phyloP scores from a whole-genome alignment of 2,329 filamentous ascomycete species.

The Ascochyta lentis region DNA sequence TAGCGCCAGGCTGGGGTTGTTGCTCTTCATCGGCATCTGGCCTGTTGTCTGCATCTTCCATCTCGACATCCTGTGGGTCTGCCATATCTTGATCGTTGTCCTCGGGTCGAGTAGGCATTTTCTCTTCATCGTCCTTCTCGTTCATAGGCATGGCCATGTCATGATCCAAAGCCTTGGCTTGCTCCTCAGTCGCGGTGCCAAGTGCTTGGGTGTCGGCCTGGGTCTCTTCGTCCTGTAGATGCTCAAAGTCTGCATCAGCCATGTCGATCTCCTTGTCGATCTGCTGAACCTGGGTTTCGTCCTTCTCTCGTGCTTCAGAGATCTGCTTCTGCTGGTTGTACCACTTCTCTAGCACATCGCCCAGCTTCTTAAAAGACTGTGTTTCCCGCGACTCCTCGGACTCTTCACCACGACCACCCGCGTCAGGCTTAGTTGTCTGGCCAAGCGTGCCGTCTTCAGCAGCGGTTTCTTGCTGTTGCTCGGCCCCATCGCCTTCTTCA shows the following conservation, averaged over 20 bases:
- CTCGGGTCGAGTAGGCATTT: conserved; percentile 42
- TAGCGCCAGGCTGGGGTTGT: conserved; percentile 35
- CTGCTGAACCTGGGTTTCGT: conserved; percentile 58
- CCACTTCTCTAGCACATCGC: conserved; percentile 91
- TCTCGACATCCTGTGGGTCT: conserved; percentile 48
- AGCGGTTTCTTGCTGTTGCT: conserved; percentile 67
- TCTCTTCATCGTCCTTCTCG: conserved; percentile 56
- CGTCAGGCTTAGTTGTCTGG: conserved; percentile 45
- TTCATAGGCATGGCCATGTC: conserved; percentile 82
- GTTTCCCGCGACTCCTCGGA: conserved; percentile 54
- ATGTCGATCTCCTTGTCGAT: conserved; percentile 70
- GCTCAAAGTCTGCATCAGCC: conserved; percentile 86
- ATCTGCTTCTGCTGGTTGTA: conserved; percentile 89
- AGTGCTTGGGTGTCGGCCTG: conserved; percentile 89
- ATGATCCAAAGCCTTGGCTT: conserved; percentile 84
- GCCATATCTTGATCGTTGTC: conserved; percentile 39
- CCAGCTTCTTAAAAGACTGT: conserved; percentile 91
- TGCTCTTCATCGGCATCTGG: conserved; percentile 35
- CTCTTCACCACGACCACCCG: conserved; percentile 46
- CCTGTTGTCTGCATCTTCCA: conserved; percentile 50
- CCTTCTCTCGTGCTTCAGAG: conserved; percentile 53
- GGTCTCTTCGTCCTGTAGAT: conserved; percentile 82
- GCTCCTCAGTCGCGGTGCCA: conserved; percentile 85
- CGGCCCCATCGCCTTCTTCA: conserved; percentile 68
- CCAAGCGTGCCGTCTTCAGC: conserved; percentile 66